Evolutionary conservation across 257 asterid genomes (phyloP).

Genomic region (Nicotiana tomentosiformis): DNA sequence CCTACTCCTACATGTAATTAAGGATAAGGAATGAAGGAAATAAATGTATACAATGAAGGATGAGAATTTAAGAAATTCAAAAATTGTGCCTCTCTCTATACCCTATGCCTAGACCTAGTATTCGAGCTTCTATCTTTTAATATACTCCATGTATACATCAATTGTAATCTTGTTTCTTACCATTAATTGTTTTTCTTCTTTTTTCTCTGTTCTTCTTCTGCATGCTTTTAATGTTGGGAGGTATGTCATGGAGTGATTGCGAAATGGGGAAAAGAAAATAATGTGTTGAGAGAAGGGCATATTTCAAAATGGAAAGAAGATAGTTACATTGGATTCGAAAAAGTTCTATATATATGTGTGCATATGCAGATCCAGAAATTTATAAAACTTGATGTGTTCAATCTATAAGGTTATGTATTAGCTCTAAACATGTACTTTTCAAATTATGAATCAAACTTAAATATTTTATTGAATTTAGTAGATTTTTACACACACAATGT

Average conservation of each 20-base stretch:
- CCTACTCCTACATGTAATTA: neutral
- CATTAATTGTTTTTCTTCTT: neutral
- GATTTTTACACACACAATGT: neutral
- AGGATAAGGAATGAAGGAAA: slow-evolving; percentile 24
- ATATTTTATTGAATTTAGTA: neutral
- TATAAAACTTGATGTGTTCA: neutral
- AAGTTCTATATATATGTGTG: slow-evolving; percentile 20
- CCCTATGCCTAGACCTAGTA: slow-evolving; percentile 31
- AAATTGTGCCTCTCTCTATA: slow-evolving; percentile 10
- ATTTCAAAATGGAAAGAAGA: neutral
- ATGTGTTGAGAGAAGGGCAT: neutral
- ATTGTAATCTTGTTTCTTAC: neutral
- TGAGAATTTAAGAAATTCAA: neutral
- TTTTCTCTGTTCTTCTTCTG: neutral
- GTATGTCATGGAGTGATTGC: neutral
- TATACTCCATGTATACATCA: neutral
- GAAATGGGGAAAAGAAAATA: neutral
- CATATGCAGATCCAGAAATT: neutral
- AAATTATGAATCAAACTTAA: neutral
- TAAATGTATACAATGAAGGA: slow-evolving; percentile 3
- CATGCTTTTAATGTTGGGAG: neutral
- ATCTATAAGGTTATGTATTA: no score
- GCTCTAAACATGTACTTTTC: neutral
- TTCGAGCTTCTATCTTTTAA: neutral
- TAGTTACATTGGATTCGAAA: slow-evolving; percentile 27